Evolutionary conservation across 73 alveolate genomes (phyloP), one percentile per base, ranked within the genome.

Genomic region (Urostyla sp.): DNA sequence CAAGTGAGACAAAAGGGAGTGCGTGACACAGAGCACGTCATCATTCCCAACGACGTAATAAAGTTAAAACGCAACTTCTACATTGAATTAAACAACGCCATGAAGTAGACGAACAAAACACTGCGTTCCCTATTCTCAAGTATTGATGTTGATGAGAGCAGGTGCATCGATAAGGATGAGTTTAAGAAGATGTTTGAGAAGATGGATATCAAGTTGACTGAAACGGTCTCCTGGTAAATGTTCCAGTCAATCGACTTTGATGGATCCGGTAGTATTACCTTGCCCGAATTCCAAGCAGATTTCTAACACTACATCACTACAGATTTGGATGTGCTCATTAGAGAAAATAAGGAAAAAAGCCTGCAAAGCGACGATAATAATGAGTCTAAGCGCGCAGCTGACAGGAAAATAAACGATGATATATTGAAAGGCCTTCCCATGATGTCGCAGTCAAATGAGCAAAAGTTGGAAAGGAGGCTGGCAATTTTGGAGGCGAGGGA

Each of bases 251-350:
- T 90, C 36, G 92, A 90, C 69, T 48, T 66, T 43, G 96, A 90
- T 60, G 50, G 27, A 4, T 55, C 69, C 11, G 94, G 94, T 0
- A 36, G 23, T 3, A 57, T 90, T 35, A 32, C 81, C 36, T 86
- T n/a, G 73, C 84, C 82, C 21, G 96, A 90, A 57, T 86, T 90
- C 80, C 35, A 32, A 13, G 13, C 84, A 7, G 92, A 90, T 34
- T 90, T 69, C 74, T 13, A 48, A 5, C 48, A 57, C 26, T 46
- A 66, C 16, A 36, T 66, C 15, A 24, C 10, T 15, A 66, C 54
- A 11, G 51, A 79, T 11, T 30, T 45, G 16, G 28, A 20, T 30
- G 18, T 34, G 20, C 56, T 36, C 11, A 1, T 40, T 4, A 40
- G 69, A 66, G 61, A 79, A 58, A 43, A 53, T 45, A 44, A n/a